These are phyloP conservation scores for Phascolomyces articulosus DNA, from an alignment of 371 early-diverging fungal species.

Conservation along the genomic window DNA sequence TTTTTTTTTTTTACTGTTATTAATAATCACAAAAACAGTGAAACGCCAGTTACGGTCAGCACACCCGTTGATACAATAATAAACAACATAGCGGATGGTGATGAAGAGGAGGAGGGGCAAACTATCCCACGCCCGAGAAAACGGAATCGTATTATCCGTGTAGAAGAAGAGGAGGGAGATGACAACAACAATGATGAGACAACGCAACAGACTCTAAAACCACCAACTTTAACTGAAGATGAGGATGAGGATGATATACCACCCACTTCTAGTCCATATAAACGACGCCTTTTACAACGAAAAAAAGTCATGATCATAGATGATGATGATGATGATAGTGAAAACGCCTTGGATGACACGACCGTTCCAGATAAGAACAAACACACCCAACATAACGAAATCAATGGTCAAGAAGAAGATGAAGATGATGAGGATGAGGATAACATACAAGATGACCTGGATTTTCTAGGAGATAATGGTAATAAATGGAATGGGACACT, in stretches of 20 bases:
- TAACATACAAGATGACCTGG: conserved; percentile 17
- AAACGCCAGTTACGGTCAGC: neutral
- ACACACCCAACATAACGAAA: too few species aligned
- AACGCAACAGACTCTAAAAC: neutral
- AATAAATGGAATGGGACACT: neutral
- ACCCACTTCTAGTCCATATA: neutral
- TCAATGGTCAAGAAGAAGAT: neutral
- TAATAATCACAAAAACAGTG: neutral
- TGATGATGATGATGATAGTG: too few species aligned
- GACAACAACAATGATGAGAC: neutral
- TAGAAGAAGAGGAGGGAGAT: neutral
- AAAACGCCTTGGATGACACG: too few species aligned
- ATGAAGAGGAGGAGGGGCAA: neutral
- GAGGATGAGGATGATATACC: neutral
- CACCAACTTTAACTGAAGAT: neutral
- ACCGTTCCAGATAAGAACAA: too few species aligned
- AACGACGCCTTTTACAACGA: neutral
- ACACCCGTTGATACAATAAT: neutral
- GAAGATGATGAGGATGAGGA: neutral
- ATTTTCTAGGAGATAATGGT: conserved; percentile 23
- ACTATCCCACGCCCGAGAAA: neutral
- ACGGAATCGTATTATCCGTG: neutral
- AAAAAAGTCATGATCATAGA: neutral
- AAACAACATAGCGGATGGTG: neutral
- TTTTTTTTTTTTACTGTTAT: neutral